Conservation (phyloP, 371 early-diverging fungal genomes). For the Blyttiomyces sp. region DNA sequence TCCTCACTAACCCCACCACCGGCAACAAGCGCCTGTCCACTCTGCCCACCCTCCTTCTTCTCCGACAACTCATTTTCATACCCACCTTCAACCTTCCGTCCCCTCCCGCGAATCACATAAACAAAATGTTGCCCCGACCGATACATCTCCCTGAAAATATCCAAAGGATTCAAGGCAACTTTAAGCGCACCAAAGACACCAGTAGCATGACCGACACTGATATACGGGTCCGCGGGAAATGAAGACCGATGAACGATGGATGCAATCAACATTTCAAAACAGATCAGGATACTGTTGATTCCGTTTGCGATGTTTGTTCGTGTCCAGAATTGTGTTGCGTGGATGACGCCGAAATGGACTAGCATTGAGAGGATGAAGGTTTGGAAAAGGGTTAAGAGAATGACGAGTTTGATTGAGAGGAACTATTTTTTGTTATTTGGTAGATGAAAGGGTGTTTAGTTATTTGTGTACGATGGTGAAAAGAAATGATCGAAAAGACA, state of each 20-base stretch:
- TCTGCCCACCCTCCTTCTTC: too few species aligned
- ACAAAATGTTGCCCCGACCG: not conserved
- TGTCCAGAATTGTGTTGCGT: conserved; percentile 48
- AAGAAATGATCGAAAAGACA: conserved; percentile 18
- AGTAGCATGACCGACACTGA: not conserved
- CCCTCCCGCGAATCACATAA: too few species aligned
- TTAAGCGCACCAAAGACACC: conserved; percentile 4
- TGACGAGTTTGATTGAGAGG: conserved; percentile 84
- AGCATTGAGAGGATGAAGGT: conserved; percentile 59
- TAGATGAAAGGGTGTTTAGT: not conserved
- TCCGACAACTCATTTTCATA: too few species aligned
- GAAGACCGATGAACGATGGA: conserved; percentile 54
- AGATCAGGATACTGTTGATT: conserved; percentile 55
- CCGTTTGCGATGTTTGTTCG: conserved; percentile 50
- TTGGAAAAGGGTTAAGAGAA: conserved; percentile 92
- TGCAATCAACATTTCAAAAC: conserved; percentile 66
- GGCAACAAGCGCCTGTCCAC: too few species aligned
- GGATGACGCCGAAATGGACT: conserved; percentile 16
- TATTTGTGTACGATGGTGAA: not conserved
- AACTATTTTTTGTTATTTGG: conserved; percentile 51
- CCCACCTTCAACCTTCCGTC: too few species aligned
- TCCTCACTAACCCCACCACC: too few species aligned
- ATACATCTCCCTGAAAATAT: conserved; percentile 17
- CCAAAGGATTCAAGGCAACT: conserved; percentile 12
- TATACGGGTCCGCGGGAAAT: conserved; percentile 37